Evolutionary conservation across 257 asterid genomes (phyloP), one percentile per base, ranked within the genome.

Genomic region (Solanum paucissectum): DNA sequence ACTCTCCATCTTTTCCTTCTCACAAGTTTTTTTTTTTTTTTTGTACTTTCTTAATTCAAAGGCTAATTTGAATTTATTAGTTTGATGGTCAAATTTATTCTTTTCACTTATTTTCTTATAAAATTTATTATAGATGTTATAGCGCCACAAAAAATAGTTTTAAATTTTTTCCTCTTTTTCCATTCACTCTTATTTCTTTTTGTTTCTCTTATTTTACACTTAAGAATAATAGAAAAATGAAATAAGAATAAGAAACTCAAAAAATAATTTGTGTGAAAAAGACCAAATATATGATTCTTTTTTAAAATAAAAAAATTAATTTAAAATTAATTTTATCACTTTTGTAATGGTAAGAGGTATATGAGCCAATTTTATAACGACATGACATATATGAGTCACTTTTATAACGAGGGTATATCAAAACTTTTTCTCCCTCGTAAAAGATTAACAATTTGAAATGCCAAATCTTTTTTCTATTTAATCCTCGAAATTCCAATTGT

Each of bases 331-430:
- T 52, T 18, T 52, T 52, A 20, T 52, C n/a, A 52, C 62, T 52
- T 52, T 52, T 52, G 4, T 52, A 52, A 52, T 6, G n/a, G 1
- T 18, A 52, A 52, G 0, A 1, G 23, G 1, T 52, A 52, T 52
- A 18, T 52, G 4, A 18, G 9, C 9, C n/a, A 52, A 6, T 52
- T 52, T 52, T 18, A 18, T 18, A 0, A 52, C 0, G 1, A 52
- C 7, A 52, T 0, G 23, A 0, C 0, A 18, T 52, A 52, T 6
- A 1, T 52, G n/a, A 18, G 23, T 0, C 9, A 18, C 4, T 52
- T 52, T 52, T 6, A 52, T 52, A 52, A 52, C 1, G 10, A 18
- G 3, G 9, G 0, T 52, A 52, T 52, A 52, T 52, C 10, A 52
- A 52, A 52, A 29, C 32, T 1, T 16, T 21, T 6, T 52, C 16